Percentiles rank a stretch among this genome's conserved stretches.
Evolutionary conservation across 352 stramenopile genomes (phyloP).

Genomic region (Pythium apleroticum): DNA sequence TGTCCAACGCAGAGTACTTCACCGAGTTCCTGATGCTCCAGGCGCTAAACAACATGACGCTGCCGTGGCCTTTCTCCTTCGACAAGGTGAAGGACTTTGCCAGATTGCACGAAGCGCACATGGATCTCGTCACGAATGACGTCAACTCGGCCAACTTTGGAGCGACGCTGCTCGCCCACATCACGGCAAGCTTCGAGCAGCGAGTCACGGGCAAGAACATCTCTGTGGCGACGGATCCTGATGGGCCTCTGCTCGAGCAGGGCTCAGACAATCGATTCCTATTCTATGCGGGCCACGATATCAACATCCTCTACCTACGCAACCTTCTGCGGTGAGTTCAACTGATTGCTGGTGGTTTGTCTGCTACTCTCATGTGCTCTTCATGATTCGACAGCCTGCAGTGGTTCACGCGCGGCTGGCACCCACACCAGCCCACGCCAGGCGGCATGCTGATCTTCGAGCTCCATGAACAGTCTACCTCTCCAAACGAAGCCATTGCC

Average conservation of each 20-base stretch:
- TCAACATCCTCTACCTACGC: constrained; percentile 77
- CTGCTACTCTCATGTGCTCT: not conserved
- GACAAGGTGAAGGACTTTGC: constrained; percentile 58
- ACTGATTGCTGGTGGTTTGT: too few species aligned
- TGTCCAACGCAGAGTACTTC: constrained; percentile 72
- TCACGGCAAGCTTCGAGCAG: constrained; percentile 79
- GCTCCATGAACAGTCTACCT: constrained; percentile 38
- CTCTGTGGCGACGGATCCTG: constrained; percentile 35
- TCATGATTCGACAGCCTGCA: constrained; percentile 40
- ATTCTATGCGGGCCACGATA: constrained; percentile 78
- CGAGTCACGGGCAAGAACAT: constrained; percentile 41
- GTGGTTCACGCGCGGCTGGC: constrained; percentile 72
- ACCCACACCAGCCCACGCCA: constrained; percentile 65
- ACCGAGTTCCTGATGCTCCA: constrained; percentile 75
- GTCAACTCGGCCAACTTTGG: constrained; percentile 78
- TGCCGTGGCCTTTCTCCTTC: constrained; percentile 56
- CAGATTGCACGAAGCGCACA: constrained; percentile 69
- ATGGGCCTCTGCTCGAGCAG: constrained; percentile 56
- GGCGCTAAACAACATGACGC: constrained; percentile 79
- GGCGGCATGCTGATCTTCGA: constrained; percentile 82
- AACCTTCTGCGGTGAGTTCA: constrained; percentile 59
- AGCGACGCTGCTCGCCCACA: constrained; percentile 66
- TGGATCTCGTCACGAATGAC: constrained; percentile 80
- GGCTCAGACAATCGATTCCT: constrained; percentile 53
- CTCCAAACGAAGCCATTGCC: not conserved